phyloP scores from a whole-genome alignment of 2,329 filamentous ascomycete genomes.

The Parastagonospora nodorum region DNA sequence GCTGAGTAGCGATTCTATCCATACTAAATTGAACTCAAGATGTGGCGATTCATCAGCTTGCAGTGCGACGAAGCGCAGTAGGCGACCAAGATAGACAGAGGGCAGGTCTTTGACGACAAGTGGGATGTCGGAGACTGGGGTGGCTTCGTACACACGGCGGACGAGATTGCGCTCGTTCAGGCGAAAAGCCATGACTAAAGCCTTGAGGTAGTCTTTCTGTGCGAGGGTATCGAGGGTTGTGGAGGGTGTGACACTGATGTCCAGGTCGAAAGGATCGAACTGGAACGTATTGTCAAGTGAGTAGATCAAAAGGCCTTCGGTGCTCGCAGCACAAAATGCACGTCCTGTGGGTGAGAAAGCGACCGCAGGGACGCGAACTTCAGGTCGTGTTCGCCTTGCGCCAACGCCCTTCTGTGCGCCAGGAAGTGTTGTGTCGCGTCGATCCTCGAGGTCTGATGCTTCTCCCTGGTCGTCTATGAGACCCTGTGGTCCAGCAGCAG shows the following conservation, averaged over 20 bases:
- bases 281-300: constrained; percentile 81
- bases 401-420: constrained; percentile 88
- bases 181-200: constrained; percentile 95
- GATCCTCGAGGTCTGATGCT: constrained; percentile 84
- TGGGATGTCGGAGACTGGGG: constrained; percentile 74
- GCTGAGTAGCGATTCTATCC: constrained; percentile 82
- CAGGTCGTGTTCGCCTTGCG: constrained; percentile 76
- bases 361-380: constrained; percentile 82
- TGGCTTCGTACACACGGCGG: constrained; percentile 81
- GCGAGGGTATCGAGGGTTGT: constrained; percentile 70
- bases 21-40: constrained; percentile 91
- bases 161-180: constrained; percentile 85
- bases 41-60: constrained; percentile 90
- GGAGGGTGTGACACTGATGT: constrained; percentile 89
- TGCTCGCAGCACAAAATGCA: constrained; percentile 92
- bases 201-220: constrained; percentile 84
- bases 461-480: constrained; percentile 90
- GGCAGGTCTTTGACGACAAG: constrained; percentile 82
- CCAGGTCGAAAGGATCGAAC: constrained; percentile 96
- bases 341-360: constrained; percentile 88
- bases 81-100: constrained; percentile 79
- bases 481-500: constrained; percentile 82
- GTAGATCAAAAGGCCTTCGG: constrained; percentile 92
- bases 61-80: constrained; percentile 84
- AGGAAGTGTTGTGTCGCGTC: constrained; percentile 77